These are phyloP conservation scores for Thozetella sp. DNA, from an alignment of 495 filamentous ascomycete species.

Conservation along the genomic window DNA sequence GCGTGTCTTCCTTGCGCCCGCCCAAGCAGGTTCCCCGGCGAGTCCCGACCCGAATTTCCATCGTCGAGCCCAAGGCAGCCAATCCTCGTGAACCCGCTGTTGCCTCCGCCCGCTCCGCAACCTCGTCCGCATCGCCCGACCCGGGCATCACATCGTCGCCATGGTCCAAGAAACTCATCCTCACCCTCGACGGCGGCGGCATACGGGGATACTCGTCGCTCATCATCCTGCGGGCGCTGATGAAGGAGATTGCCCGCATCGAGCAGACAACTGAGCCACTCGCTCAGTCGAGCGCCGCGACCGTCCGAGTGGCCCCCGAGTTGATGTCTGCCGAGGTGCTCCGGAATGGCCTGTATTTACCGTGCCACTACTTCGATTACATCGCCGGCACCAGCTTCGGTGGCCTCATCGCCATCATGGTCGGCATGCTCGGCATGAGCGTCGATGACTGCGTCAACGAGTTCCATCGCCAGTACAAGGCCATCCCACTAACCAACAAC, in stretches of 20 bases:
- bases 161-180: conserved; percentile 25
- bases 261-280: conserved; percentile 16
- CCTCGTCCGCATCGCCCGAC: conserved; percentile 11
- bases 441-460: conserved; percentile 28
- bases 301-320: conserved; percentile 16
- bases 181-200: conserved; percentile 33
- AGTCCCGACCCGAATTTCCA: conserved; percentile 25
- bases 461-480: conserved; percentile 27
- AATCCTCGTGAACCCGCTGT: neutral
- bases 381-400: conserved; percentile 39
- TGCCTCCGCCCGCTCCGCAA: conserved; percentile 3
- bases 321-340: conserved; percentile 45
- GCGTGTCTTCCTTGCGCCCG: conserved; percentile 20
- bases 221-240: conserved; percentile 24
- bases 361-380: conserved; percentile 49
- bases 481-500: conserved; percentile 23
- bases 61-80: conserved; percentile 13
- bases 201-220: conserved; percentile 30
- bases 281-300: conserved; percentile 24
- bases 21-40: conserved; percentile 14
- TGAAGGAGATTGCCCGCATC: conserved; percentile 24
- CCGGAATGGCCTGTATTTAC: conserved; percentile 41
- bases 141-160: conserved; percentile 22
- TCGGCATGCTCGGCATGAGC: conserved; percentile 26
- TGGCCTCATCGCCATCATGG: conserved; percentile 34